Conservation (phyloP, 176 grass and related monocot genomes). For the Carex pumila region DNA sequence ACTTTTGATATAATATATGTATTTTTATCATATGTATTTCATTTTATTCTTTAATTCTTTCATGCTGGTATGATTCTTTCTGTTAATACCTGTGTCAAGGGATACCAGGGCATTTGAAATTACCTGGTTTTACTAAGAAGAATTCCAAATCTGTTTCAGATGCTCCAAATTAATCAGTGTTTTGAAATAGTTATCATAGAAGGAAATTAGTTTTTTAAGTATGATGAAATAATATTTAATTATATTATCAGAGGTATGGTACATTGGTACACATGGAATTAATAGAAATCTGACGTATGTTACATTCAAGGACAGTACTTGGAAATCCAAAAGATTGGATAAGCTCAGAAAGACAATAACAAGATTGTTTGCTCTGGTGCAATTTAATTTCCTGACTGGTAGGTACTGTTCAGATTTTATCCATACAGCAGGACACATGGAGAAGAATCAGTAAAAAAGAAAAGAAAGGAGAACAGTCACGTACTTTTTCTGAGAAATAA, state of each 20-base stretch:
- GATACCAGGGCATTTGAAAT: not conserved
- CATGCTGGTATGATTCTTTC: too few relatives aligned
- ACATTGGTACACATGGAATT: not conserved
- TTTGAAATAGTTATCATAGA: not conserved
- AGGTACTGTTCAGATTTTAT: not conserved
- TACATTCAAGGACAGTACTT: conserved; percentile 14
- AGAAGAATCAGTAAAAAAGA: not conserved
- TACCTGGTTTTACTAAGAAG: not conserved
- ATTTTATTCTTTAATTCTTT: too few relatives aligned
- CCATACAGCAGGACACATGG: not conserved
- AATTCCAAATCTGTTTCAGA: not conserved
- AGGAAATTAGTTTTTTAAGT: not conserved
- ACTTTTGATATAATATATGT: not conserved
- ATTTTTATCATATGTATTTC: too few relatives aligned
- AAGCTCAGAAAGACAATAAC: not conserved
- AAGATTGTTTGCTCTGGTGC: not conserved
- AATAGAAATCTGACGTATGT: not conserved
- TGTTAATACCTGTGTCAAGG: too few relatives aligned
- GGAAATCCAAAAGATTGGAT: conserved; percentile 9
- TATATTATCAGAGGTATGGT: not conserved
- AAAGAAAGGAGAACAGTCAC: not conserved
- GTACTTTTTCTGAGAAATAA: too few relatives aligned
- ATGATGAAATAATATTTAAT: not conserved
- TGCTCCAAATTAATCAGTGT: not conserved
- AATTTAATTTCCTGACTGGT: conserved; percentile 6